phyloP scores from a whole-genome alignment of 768 basidiomycete species.

The Amanita rubescens region DNA sequence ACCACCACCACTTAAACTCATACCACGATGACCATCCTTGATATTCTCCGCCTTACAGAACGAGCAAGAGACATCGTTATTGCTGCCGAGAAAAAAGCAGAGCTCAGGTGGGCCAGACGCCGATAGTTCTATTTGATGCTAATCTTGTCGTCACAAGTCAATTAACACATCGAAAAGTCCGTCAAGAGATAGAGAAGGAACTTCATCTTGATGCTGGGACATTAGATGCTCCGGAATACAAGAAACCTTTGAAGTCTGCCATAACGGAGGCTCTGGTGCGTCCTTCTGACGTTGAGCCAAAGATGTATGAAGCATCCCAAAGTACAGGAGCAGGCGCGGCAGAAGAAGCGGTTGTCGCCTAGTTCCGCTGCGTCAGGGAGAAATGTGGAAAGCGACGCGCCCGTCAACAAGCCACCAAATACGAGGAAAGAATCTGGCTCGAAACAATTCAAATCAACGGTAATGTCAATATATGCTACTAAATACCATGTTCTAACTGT shows the following conservation, averaged over 20 bases:
- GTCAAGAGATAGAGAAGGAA: conserved; percentile 39
- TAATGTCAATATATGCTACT: not conserved
- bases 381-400: not conserved
- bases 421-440: conserved; percentile 11
- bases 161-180: conserved; percentile 43
- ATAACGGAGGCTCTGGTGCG: conserved; percentile 32
- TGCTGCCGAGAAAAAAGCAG: conserved; percentile 18
- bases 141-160: conserved; percentile 20
- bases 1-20: not conserved
- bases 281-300: conserved; percentile 1
- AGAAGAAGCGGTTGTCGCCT: conserved; percentile 1
- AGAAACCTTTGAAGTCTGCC: conserved; percentile 35
- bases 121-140: not conserved
- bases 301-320: conserved; percentile 8
- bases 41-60: conserved; percentile 23
- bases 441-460: conserved; percentile 12
- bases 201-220: conserved; percentile 36
- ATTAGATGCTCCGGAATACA: conserved; percentile 39
- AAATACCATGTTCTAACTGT: not conserved
- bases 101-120: conserved; percentile 21
- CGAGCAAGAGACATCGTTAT: conserved; percentile 26
- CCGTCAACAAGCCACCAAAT: not conserved
- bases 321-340: conserved; percentile 5
- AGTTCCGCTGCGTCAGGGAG: not conserved
- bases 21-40: conserved; percentile 18